Conservation (phyloP, 768 basidiomycete genomes). For the Rhodotorula paludigena region DNA sequence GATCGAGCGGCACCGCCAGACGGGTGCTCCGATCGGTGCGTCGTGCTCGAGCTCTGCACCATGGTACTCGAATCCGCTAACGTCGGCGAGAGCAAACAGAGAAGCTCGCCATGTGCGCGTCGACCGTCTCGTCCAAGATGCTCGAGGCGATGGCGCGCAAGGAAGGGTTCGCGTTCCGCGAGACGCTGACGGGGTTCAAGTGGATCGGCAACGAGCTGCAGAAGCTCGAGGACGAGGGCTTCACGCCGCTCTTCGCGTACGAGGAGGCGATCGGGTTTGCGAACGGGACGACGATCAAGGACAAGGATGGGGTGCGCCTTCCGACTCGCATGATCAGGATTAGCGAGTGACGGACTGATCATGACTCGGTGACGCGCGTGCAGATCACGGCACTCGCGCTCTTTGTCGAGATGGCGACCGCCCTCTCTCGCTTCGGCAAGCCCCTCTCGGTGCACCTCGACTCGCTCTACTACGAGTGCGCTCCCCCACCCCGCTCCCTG, state of each 20-base stretch:
- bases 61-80: slow-evolving; percentile 55
- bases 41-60: neutral
- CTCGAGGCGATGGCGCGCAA: slow-evolving; percentile 65
- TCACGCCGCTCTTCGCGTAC: slow-evolving; percentile 72
- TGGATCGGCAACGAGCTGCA: slow-evolving; percentile 70
- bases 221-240: slow-evolving; percentile 61
- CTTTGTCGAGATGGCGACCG: slow-evolving; percentile 48
- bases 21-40: neutral
- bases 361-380: too few relatives aligned
- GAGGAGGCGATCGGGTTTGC: slow-evolving; percentile 91
- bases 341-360: slow-evolving; percentile 49
- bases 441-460: slow-evolving; percentile 59
- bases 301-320: slow-evolving; percentile 81
- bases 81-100: slow-evolving; percentile 38
- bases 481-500: too few relatives aligned
- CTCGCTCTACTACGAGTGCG: slow-evolving; percentile 45
- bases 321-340: slow-evolving; percentile 54
- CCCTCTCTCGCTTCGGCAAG: slow-evolving; percentile 55
- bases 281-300: slow-evolving; percentile 64
- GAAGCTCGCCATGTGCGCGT: slow-evolving; percentile 61
- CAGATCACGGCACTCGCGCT: slow-evolving; percentile 41
- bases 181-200: slow-evolving; percentile 87
- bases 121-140: slow-evolving; percentile 89
- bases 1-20: slow-evolving; percentile 48
- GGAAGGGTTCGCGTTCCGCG: slow-evolving; percentile 77